Conservation (phyloP, 495 filamentous ascomycete species). For the Copromyces sp. region DNA sequence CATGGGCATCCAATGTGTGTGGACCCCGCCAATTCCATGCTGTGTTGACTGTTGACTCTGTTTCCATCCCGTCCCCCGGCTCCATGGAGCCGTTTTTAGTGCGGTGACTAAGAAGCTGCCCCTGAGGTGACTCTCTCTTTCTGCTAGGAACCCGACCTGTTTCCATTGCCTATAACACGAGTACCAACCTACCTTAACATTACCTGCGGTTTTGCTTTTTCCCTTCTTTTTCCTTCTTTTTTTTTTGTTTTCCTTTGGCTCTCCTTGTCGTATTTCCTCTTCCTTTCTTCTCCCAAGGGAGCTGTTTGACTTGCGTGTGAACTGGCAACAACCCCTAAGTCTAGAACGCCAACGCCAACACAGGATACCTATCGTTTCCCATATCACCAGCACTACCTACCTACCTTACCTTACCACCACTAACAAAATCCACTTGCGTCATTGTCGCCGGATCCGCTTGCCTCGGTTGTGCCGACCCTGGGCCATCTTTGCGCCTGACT, state of each 20-base stretch:
- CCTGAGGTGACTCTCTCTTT: not conserved
- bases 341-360: not conserved
- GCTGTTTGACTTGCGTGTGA: not conserved
- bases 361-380: not conserved
- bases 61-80: not conserved
- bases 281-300: not conserved
- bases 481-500: not conserved
- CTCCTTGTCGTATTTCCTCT: not conserved
- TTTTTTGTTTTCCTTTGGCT: not conserved
- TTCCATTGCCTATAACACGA: not conserved
- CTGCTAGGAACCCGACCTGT: not conserved
- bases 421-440: conserved; percentile 6
- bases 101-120: not conserved
- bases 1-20: not conserved
- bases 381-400: not conserved
- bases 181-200: not conserved
- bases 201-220: not conserved
- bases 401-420: not conserved
- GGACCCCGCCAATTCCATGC: not conserved
- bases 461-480: conserved; percentile 13
- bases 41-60: not conserved
- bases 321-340: not conserved
- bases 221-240: not conserved
- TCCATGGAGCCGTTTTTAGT: not conserved
- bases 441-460: conserved; percentile 13